These are phyloP conservation scores for Angomonas deanei DNA, from an alignment of 208 protist species.

Conservation along the genomic window DNA sequence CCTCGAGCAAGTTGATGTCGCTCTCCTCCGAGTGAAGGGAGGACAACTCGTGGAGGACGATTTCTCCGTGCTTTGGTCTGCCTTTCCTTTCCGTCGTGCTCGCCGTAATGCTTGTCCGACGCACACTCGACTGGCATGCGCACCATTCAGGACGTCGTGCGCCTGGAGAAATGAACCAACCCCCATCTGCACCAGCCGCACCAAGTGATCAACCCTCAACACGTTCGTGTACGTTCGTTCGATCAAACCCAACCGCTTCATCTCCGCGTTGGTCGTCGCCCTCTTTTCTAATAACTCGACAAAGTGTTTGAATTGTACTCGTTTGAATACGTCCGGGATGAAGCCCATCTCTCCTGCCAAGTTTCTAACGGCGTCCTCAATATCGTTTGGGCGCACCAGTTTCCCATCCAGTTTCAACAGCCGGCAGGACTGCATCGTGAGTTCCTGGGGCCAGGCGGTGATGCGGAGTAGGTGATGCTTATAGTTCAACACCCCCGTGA, in stretches of 20 bases:
- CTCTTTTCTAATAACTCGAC: constrained; percentile 41
- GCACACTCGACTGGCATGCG: neutral
- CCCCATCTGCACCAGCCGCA: neutral
- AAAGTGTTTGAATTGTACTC: constrained; percentile 51
- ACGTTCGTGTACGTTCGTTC: neutral
- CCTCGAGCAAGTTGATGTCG: neutral
- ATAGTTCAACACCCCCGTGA: constrained; percentile 70
- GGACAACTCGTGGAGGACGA: neutral
- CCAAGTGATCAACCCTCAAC: neutral
- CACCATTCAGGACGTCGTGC: neutral
- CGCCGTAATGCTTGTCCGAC: neutral
- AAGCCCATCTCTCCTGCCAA: constrained; percentile 51
- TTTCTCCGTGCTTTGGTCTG: neutral
- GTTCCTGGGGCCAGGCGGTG: constrained; percentile 53
- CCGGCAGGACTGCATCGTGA: constrained; percentile 29
- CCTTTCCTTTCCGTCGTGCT: neutral
- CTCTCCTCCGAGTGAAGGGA: neutral
- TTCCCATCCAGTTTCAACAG: constrained; percentile 64
- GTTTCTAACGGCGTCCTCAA: constrained; percentile 36
- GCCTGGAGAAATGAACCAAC: neutral
- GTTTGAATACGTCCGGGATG: constrained; percentile 58
- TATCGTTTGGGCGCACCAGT: constrained; percentile 28
- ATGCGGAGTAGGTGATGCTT: constrained; percentile 77
- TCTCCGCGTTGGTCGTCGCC: constrained; percentile 46
- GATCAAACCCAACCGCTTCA: constrained; percentile 35